A percentile compares a stretch with the other conserved stretches of the same genome.
Conservation (phyloP, 352 stramenopile genomes). For the Globisporangium alternatum region DNA sequence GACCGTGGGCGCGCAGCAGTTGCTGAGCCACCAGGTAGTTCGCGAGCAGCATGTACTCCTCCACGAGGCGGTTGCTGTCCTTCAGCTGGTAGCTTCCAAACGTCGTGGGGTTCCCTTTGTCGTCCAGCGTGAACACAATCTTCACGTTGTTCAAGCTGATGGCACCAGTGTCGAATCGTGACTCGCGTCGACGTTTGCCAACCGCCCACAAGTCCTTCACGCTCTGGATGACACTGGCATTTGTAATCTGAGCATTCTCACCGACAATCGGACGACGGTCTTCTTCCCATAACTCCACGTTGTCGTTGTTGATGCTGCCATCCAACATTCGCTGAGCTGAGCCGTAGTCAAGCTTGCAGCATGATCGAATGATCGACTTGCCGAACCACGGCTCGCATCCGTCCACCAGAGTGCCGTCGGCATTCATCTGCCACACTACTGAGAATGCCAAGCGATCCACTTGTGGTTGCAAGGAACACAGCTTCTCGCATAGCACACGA, state of each 20-base stretch:
- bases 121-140: conserved; percentile 92
- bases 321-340: conserved; percentile 97
- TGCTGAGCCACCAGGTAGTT: conserved; percentile 98
- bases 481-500: conserved; percentile 93
- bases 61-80: conserved; percentile 94
- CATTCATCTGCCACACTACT: conserved; percentile 96
- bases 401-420: conserved; percentile 90
- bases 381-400: conserved; percentile 94
- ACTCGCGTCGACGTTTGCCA: conserved; percentile 59
- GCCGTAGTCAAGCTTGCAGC: conserved; percentile 95
- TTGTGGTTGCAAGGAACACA: conserved; percentile 96
- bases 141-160: conserved; percentile 93
- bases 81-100: conserved; percentile 91
- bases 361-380: conserved; percentile 97
- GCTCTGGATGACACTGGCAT: conserved; percentile 54
- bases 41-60: conserved; percentile 99
- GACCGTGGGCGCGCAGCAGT: conserved; percentile 85
- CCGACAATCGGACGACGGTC: conserved; percentile 39
- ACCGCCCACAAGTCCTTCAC: conserved; percentile 70
- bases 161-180: conserved; percentile 91
- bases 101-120: conserved; percentile 86
- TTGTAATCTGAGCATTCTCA: conserved; percentile 47
- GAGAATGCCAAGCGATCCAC: conserved; percentile 95
- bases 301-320: conserved; percentile 63
- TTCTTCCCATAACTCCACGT: conserved; percentile 71